phyloP scores from a whole-genome alignment of 257 asterid genomes.

The Solanum appendiculatum region DNA sequence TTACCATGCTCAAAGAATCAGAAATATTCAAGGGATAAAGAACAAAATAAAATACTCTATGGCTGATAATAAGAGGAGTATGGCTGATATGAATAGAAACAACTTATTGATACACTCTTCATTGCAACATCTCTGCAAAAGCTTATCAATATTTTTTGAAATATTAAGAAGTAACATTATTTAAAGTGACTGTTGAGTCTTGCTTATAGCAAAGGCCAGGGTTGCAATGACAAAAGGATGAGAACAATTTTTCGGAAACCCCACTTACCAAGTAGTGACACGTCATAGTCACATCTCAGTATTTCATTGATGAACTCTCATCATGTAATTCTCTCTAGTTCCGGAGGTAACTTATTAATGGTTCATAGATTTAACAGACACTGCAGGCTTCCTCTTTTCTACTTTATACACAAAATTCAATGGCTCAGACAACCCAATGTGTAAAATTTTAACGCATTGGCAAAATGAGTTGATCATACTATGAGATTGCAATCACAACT shows the following conservation, averaged over 20 bases:
- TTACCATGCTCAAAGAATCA: not conserved
- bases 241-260: not conserved
- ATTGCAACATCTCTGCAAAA: not conserved
- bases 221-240: not conserved
- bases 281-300: not conserved
- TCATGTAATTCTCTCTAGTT: not conserved
- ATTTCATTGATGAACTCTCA: not conserved
- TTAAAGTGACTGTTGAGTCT: not conserved
- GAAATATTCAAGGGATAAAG: not conserved
- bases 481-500: not conserved
- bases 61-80: not conserved
- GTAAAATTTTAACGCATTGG: not conserved
- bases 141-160: not conserved
- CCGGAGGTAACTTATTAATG: not conserved
- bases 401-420: not conserved
- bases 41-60: not conserved
- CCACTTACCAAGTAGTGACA: not conserved
- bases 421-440: not conserved
- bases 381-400: not conserved
- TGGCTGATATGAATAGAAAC: not conserved
- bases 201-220: not conserved
- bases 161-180: not conserved
- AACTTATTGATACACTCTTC: not conserved
- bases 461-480: not conserved
- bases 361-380: not conserved